Evolutionary conservation across 2,329 filamentous ascomycete genomes (phyloP), one percentile per base, ranked within the genome.

Genomic region (Westerdykella sp.): DNA sequence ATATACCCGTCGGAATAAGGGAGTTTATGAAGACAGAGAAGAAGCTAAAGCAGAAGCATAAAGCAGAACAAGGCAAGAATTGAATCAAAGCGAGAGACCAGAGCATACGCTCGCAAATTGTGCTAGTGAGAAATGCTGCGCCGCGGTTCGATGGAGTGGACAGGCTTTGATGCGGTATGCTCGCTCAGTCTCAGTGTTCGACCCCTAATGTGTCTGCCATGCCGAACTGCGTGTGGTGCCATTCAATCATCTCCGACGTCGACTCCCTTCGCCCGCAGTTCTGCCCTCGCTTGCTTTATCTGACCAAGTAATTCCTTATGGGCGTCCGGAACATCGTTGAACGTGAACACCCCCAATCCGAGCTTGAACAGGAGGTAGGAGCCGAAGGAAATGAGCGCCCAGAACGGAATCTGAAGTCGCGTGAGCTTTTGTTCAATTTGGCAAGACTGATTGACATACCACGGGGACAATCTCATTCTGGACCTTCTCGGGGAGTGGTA

Each of bases 1-100:
- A 80, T 53, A 82, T 98, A 41, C 91, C 93, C 0, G 86, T 97
- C 9, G 93, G 91, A 0, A 96, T 98, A 52, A 76, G 87, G 48
- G 91, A 95, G 66, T 98, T 98, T 60, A 97, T 98, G 91, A 88
- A 85, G 73, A 89, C 84, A 47, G 93, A 98, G 73, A 97, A 97
- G 77, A 84, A 75, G 65, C 68, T 98, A 47, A 91, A 87, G 67
- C 76, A 86, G 66, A 84, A 80, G 66, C 86, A 90, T 62, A 66
- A 70, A 56, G 69, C 73, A 40, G 79, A 81, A 43, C 72, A 75
- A n/a, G 72, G 70, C 15, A 23, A 42, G 44, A 42, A 39, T 36
- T 18, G n/a, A 35, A 35, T 18, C 6, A 35, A 35, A 35, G 32
- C 9, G n/a, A 9, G 32, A 15, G 6, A 18, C 32, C n/a, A 11